Base-by-base conservation (phyloP, 2,329 filamentous ascomycete genomes). In the Bipolaris victoriae region DNA sequence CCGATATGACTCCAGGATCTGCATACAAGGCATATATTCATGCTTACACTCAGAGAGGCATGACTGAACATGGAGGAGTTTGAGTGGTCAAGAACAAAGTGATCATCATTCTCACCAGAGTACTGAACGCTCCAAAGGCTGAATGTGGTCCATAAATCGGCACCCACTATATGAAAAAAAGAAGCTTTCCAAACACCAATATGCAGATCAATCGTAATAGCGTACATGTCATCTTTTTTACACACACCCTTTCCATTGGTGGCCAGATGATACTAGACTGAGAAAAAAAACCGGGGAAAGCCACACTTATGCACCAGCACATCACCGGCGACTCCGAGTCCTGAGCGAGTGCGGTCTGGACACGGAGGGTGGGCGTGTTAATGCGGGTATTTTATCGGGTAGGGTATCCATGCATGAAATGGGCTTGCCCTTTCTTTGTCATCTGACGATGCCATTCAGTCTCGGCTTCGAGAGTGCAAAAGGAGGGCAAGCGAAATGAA, bases 351-450 rank as follows among this genome's bases (percentile, higher is more conserved):
- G 36, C 47, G 46, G 24, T 50, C 56, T 51, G 26, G 54, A 52
- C 37, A 50, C 43, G 52, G 39, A 40, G 53, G 60, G 51, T 35
- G 52, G 41, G 46, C 52, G 43, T 58, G 47, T 57, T 57, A 62
- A 57, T 60, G 60, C 56, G 49, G 47, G 50, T 53, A 51, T 48
- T 49, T 60, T 65, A 64, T 69, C 64, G 61, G 65, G 63, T 71
- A 70, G 60, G 65, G 66, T 72, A 71, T 71, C 66, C 66, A 72
- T 74, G 72, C 73, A 74, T 71, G 61, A 70, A 52, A 57, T 49
- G 58, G 60, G 61, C 56, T 58, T 52, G 58, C 41, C 49, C 49
- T 53, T 51, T 48, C 52, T 47, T 58, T 56, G 59, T 67, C 67
- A 68, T 67, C 65, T 71, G 68, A 71, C 62, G 46, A 54, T 47